phyloP scores from a whole-genome alignment of 78 protist species.

The Capsaspora owczarzaki region DNA sequence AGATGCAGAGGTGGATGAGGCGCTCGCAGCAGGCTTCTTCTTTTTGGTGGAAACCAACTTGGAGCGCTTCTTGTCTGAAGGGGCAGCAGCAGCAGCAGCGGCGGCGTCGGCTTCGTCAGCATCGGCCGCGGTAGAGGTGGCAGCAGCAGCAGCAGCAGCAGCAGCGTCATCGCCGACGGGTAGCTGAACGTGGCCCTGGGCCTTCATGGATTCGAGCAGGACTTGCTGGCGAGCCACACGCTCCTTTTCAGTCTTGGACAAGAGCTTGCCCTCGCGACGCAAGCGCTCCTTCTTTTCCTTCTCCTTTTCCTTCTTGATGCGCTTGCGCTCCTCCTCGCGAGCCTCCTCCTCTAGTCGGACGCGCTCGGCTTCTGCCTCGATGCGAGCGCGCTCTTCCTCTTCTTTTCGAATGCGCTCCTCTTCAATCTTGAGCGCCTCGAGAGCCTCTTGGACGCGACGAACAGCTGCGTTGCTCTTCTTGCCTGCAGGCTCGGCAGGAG shows the following conservation, averaged over 20 bases:
- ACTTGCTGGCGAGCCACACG: not conserved
- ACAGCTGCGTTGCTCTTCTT: not conserved
- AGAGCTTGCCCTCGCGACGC: not conserved
- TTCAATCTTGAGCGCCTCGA: not conserved
- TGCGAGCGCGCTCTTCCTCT: not conserved
- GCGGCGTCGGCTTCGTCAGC: too few species aligned
- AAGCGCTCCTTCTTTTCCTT: slow-evolving; percentile 9
- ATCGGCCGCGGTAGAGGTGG: too few species aligned
- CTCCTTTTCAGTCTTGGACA: not conserved
- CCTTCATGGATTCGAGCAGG: not conserved
- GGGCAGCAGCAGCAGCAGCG: too few species aligned
- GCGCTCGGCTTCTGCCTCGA: not conserved
- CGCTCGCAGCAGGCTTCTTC: too few species aligned
- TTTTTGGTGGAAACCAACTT: not conserved
- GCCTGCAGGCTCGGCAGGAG: not conserved
- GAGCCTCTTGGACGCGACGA: not conserved
- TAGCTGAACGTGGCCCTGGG: too few species aligned
- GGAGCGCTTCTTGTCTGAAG: not conserved
- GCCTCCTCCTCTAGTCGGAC: slow-evolving; percentile 13
- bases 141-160: too few species aligned
- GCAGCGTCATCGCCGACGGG: too few species aligned
- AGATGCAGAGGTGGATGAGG: too few species aligned
- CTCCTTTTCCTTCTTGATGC: not conserved
- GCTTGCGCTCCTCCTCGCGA: not conserved
- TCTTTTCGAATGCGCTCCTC: not conserved